phyloP scores from a whole-genome alignment of 2,329 filamentous ascomycete species.

The Colletotrichum filicis region DNA sequence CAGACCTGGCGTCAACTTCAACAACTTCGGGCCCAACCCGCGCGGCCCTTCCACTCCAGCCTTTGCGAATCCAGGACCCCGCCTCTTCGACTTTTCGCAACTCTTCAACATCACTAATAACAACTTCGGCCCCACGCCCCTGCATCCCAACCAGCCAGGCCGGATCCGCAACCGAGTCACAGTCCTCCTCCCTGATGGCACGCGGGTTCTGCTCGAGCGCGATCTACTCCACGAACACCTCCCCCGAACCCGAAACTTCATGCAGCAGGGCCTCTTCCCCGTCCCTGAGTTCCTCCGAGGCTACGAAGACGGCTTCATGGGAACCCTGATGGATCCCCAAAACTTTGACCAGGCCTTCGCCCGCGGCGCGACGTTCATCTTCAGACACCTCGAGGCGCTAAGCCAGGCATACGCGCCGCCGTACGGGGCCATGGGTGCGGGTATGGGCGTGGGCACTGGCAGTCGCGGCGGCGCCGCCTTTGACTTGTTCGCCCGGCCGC shows the following conservation, averaged over 20 bases:
- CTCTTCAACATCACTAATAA: slow-evolving; percentile 15
- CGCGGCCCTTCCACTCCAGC: not conserved
- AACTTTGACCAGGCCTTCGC: slow-evolving; percentile 6
- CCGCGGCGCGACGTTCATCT: slow-evolving; percentile 20
- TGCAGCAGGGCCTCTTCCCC: slow-evolving; percentile 7
- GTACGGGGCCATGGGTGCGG: not conserved
- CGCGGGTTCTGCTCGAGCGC: slow-evolving; percentile 19
- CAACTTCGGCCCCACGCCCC: not conserved
- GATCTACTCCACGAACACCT: slow-evolving; percentile 25
- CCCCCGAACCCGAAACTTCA: slow-evolving; percentile 25
- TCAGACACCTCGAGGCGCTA: slow-evolving; percentile 25
- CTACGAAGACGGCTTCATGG: slow-evolving; percentile 18
- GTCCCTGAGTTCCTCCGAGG: slow-evolving; percentile 28
- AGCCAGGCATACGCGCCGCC: not conserved
- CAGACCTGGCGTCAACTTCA: slow-evolving; percentile 18
- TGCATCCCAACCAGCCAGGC: not conserved
- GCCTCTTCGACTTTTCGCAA: slow-evolving; percentile 13
- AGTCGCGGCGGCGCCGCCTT: not conserved
- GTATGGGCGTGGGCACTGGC: not conserved
- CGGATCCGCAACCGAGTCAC: slow-evolving; percentile 26
- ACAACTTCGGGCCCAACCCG: slow-evolving; percentile 13
- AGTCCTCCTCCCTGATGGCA: slow-evolving; percentile 24
- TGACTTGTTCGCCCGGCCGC: slow-evolving; percentile 21
- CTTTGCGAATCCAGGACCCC: not conserved
- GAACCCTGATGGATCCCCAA: not conserved